Conservation (phyloP, 768 basidiomycete genomes). For the Exsudoporus frostii region DNA sequence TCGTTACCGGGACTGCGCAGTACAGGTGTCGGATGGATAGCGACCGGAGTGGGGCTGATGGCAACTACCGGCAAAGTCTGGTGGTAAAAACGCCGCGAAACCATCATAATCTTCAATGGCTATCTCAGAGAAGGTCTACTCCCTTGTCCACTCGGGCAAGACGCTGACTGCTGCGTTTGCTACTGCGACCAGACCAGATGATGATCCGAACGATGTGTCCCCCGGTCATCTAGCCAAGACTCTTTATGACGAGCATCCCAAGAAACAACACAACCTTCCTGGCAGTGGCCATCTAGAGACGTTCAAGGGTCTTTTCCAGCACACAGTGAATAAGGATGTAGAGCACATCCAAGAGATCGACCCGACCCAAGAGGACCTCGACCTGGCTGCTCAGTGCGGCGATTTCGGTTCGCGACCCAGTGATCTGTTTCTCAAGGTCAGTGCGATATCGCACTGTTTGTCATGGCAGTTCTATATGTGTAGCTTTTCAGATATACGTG, state of each 20-base stretch:
- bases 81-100: not conserved
- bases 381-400: slow-evolving; percentile 47
- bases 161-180: slow-evolving; percentile 44
- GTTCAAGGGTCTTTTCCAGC: slow-evolving; percentile 20
- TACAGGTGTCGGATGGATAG: not conserved
- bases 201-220: slow-evolving; percentile 12
- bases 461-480: not conserved
- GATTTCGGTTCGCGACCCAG: slow-evolving; percentile 52
- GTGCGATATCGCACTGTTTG: slow-evolving; percentile 10
- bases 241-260: slow-evolving; percentile 34
- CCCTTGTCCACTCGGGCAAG: slow-evolving; percentile 30
- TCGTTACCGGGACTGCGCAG: not conserved
- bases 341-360: slow-evolving; percentile 21
- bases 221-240: slow-evolving; percentile 38
- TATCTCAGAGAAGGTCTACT: slow-evolving; percentile 31
- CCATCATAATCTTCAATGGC: slow-evolving; percentile 15
- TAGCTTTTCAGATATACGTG: slow-evolving; percentile 49
- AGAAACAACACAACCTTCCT: slow-evolving; percentile 26
- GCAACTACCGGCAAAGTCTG: not conserved
- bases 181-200: slow-evolving; percentile 29
- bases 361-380: slow-evolving; percentile 41
- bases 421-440: slow-evolving; percentile 59
- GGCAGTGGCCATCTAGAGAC: slow-evolving; percentile 14
- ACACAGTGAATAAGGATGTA: slow-evolving; percentile 16
- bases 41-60: not conserved